Evolutionary conservation across 192 early-diverging fungal genomes (phyloP), one percentile per base, ranked within the genome.

Genomic region (Umbelopsis sp.): DNA sequence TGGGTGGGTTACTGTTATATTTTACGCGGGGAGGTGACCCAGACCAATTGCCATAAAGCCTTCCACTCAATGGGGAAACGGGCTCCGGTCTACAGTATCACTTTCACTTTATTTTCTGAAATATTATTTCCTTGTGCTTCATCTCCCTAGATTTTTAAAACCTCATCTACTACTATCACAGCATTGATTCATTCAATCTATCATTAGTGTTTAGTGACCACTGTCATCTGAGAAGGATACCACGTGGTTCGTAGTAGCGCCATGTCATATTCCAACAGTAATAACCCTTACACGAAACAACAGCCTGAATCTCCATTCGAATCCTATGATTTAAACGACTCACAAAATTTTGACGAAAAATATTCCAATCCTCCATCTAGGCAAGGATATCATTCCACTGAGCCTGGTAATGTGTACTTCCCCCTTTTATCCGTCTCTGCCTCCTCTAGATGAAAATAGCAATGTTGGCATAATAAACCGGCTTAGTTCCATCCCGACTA

Each of bases 291-390:
- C 56, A 34, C 8, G 16, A 62, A 31, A 62, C 56, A 20, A 62
- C 56, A 26, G 3, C 14, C 56, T 0, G 56, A 62, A 29, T 34
- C 56, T 34, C 26, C 29, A 17, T 31, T 36, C 26, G 56, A 62
- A 62, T 62, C 56, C 8, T 62, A 34, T 34, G 56, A 31, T 62
- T 36, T 62, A 31, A 11, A 62, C 56, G 56, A 62, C 31, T 62
- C 56, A 2, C 26, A 34, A 20, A 62, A 22, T n/a, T 62, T 62
- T 32, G 31, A 62, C 26, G 56, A 62, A 62, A 62, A 62, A 26
- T 62, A 62, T 20, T 34, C 56, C 26, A 62, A 32, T 20, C 20
- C 56, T 34, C 56, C 56, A 32, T 62, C 56, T 62, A 62, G 56
- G 34, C 56, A 14, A 32, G 56, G 56, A 2, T 62, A 62, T 34